phyloP scores from a whole-genome alignment of 371 early-diverging fungal species.

The Neoconidiobolus thromboides region DNA sequence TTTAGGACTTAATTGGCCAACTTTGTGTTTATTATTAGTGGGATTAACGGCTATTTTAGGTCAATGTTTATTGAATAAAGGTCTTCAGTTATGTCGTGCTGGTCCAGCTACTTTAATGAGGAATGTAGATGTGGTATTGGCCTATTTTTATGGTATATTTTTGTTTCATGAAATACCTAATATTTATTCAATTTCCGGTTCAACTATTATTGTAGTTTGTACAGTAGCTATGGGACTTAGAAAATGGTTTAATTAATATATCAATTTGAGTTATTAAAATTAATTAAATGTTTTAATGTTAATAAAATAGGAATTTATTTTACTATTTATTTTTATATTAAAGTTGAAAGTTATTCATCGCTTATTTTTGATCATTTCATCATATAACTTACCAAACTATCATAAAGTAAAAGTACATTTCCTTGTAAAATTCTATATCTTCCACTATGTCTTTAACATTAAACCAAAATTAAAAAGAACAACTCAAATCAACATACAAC shows the following conservation, averaged over 20 bases:
- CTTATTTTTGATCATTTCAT: no score
- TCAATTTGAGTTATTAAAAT: no score
- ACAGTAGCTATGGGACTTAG: constrained; percentile 43
- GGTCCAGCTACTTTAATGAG: constrained; percentile 63
- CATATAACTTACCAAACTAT: no score
- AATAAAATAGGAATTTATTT: no score
- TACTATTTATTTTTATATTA: no score
- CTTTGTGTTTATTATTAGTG: background rate
- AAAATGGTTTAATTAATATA: constrained; percentile 20
- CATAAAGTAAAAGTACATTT: no score
- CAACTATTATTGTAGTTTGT: constrained; percentile 38
- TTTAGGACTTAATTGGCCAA: background rate
- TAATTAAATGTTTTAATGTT: no score
- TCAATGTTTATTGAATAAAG: constrained; percentile 53
- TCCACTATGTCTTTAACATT: no score
- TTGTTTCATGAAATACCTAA: constrained; percentile 46
- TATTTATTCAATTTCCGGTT: constrained; percentile 30
- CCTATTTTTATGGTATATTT: constrained; percentile 46
- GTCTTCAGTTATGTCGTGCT: constrained; percentile 52
- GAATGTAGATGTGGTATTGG: constrained; percentile 62
- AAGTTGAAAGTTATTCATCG: no score
- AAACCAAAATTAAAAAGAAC: no score
- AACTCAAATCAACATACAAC: no score
- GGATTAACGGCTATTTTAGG: constrained; percentile 34
- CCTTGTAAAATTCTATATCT: no score